Percentiles rank a stretch among this genome's conserved stretches.
Evolutionary conservation across 179 eudicot genomes (phyloP).

Genomic region (Beta lomatogona): DNA sequence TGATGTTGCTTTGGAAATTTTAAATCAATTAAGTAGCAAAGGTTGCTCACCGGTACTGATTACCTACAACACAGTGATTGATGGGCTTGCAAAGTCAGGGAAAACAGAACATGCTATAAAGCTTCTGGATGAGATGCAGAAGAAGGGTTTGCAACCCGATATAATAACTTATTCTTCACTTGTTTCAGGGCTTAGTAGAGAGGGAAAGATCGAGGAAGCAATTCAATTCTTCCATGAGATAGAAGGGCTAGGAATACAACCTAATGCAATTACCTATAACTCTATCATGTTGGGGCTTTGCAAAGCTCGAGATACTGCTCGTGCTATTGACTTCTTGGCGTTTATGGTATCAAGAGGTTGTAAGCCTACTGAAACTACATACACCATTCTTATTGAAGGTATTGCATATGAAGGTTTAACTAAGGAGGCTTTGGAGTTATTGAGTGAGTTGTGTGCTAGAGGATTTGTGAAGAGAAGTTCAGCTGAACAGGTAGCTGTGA

Average conservation of each 20-base stretch:
- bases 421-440: constrained; percentile 69
- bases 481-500: constrained; percentile 62
- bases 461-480: constrained; percentile 82
- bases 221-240: constrained; percentile 59
- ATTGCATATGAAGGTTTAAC: constrained; percentile 75
- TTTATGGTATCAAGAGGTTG: constrained; percentile 76
- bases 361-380: constrained; percentile 78
- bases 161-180: constrained; percentile 74
- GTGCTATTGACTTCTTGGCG: constrained; percentile 75
- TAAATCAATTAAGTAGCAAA: constrained; percentile 63
- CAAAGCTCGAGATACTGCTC: constrained; percentile 71
- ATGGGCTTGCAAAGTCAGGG: constrained; percentile 75
- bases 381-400: constrained; percentile 75
- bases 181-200: constrained; percentile 74
- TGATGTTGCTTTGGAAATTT: constrained; percentile 68
- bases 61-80: constrained; percentile 88
- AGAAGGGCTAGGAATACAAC: constrained; percentile 60
- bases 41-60: constrained; percentile 83
- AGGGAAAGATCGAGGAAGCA: constrained; percentile 77
- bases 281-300: constrained; percentile 80
- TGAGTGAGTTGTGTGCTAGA: constrained; percentile 64
- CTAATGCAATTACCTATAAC: constrained; percentile 76
- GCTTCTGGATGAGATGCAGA: constrained; percentile 70
- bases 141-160: constrained; percentile 75
- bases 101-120: constrained; percentile 63